These are phyloP conservation scores for Pleurotus pulmonarius DNA, from an alignment of 768 basidiomycete species.

Conservation along the genomic window DNA sequence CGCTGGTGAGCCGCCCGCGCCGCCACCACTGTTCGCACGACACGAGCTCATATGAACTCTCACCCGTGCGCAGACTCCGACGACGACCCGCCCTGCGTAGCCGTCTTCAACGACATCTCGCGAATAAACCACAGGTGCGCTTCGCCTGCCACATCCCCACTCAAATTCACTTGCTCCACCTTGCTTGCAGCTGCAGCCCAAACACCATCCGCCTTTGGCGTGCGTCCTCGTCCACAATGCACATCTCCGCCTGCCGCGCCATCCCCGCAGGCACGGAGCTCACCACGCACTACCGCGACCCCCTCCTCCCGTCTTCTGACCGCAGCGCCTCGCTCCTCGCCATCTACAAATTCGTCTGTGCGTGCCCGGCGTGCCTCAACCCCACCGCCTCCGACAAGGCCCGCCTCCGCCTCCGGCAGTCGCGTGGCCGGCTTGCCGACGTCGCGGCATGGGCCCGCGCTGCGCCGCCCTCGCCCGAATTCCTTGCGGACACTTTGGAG, in stretches of 20 bases:
- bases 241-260: not conserved
- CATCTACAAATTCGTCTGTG: no score
- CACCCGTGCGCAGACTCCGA: no score
- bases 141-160: not conserved
- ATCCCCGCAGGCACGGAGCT: not conserved
- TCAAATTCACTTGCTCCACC: not conserved
- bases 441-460: no score
- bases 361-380: no score
- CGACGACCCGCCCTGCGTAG: not conserved
- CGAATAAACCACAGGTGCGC: constrained; percentile 9
- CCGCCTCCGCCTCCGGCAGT: no score
- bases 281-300: not conserved
- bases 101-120: constrained; percentile 6
- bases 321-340: not conserved
- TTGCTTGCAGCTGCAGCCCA: constrained; percentile 2
- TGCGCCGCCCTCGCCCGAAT: no score
- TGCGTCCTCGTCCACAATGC: not conserved
- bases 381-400: no score
- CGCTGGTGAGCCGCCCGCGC: no score
- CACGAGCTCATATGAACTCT: no score
- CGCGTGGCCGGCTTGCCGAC: no score
- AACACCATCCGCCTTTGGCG: constrained; percentile 1
- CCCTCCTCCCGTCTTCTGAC: not conserved
- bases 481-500: no score
- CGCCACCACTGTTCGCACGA: no score